Conservation (phyloP, 371 early-diverging fungal genomes). For the Rhizopus arrhizus region DNA sequence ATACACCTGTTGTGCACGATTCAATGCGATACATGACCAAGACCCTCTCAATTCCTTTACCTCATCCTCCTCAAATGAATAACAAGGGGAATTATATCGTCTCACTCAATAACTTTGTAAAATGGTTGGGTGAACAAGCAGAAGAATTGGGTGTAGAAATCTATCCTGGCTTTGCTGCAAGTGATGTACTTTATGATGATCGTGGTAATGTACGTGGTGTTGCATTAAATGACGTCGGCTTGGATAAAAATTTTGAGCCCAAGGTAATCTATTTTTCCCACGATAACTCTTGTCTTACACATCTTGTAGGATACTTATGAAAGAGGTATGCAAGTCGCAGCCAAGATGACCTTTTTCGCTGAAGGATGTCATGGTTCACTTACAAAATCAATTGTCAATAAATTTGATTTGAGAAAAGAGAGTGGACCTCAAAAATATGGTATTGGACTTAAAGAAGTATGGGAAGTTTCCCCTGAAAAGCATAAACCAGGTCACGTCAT, state of each 20-base stretch:
- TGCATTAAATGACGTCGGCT: constrained; percentile 94
- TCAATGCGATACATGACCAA: constrained; percentile 86
- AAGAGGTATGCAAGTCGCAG: constrained; percentile 94
- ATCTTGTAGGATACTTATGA: constrained; percentile 76
- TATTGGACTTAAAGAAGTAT: constrained; percentile 96
- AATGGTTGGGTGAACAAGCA: constrained; percentile 97
- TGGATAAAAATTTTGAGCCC: constrained; percentile 87
- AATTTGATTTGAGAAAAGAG: constrained; percentile 87
- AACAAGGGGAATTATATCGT: constrained; percentile 98
- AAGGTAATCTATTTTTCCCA: constrained; percentile 57
- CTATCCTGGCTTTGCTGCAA: constrained; percentile 92
- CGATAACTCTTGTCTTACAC: constrained; percentile 1
- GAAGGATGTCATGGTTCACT: constrained; percentile 98
- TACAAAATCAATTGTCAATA: constrained; percentile 85
- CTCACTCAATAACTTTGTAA: constrained; percentile 88
- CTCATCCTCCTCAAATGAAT: constrained; percentile 95
- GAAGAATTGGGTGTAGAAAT: constrained; percentile 96
- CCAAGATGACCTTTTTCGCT: constrained; percentile 94
- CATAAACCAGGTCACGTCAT: constrained; percentile 84
- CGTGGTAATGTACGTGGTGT: constrained; percentile 93
- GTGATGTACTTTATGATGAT: constrained; percentile 88
- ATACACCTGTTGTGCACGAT: constrained; percentile 86
- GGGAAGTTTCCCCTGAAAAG: constrained; percentile 92
- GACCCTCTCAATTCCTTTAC: constrained; percentile 82
- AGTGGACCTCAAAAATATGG: constrained; percentile 87